Evolutionary conservation across 148 eudicot genomes (phyloP), one percentile per base, ranked within the genome.

Genomic region (Persicaria tinctoria): DNA sequence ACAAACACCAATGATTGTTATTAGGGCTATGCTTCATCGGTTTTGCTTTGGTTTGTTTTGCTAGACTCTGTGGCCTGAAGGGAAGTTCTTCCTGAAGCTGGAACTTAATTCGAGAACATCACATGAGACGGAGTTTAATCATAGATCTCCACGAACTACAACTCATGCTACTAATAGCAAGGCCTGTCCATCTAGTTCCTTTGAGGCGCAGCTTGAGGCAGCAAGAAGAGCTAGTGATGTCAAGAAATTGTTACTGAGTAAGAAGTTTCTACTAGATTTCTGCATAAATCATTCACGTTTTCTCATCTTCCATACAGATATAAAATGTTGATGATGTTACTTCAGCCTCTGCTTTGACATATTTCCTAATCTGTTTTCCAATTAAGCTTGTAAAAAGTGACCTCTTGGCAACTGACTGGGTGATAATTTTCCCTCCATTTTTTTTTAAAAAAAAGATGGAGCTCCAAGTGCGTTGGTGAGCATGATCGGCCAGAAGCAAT

Each of bases 1-100:
- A 3, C 64, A 16, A 8, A 20, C 8, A 2, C 8, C 23, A 7
- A 5, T 59, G 64, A 32, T 32, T 0, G 41, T 32, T 32, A 32
- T 32, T 10, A 27, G 69, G 16, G 7, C 32, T 17, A 11, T 32
- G 14, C 44, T 47, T n/a, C 51, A 60, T 68, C 5, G n/a, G 2
- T 38, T 63, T 7, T 18, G 46, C 8, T 13, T 66, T 6, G 56
- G 73, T 51, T 6, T 70, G 73, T 51, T 64, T 73, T 56, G 38
- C 80, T 83, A 94, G 97, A 79, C 92, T 79, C 87, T 95, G 8
- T 95, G 97, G 97, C 98, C 97, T 49, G 89, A 82, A 77, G 99
- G 96, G 38, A 90, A 77, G 74, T 95, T 95, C 79, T 95, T 90
- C 81, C 81, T 81, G 64, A 90, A 80, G 79, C 73, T 89, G 74